Evolutionary conservation across 2,329 filamentous ascomycete species (phyloP).

Genomic region (Aspergillus sojae): DNA sequence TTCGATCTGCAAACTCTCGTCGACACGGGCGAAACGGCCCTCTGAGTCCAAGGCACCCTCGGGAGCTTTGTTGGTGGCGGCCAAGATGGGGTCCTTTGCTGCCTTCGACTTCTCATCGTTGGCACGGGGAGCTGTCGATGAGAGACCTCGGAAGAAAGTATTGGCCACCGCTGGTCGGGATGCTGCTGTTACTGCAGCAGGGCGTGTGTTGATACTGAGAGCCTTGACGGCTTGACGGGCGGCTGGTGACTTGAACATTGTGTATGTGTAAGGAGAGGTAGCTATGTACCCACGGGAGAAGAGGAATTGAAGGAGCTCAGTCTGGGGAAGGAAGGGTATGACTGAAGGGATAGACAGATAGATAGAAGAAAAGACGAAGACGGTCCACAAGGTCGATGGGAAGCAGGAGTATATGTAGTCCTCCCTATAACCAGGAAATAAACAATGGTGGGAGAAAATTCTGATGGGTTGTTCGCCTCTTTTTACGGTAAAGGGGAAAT

Average conservation of each 20-base stretch:
- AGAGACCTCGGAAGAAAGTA: constrained; percentile 31
- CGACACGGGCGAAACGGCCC: constrained; percentile 77
- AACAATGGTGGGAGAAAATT: constrained; percentile 1
- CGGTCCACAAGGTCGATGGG: not conserved
- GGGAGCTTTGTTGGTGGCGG: constrained; percentile 35
- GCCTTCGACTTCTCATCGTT: constrained; percentile 28
- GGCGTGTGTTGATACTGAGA: constrained; percentile 23
- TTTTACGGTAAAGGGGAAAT: constrained; percentile 13
- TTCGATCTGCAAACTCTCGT: constrained; percentile 74
- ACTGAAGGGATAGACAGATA: not conserved
- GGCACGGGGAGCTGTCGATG: constrained; percentile 29
- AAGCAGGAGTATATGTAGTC: constrained; percentile 8
- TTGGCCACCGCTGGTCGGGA: constrained; percentile 16
- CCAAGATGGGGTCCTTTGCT: constrained; percentile 28
- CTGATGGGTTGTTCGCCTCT: not conserved
- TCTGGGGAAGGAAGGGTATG: not conserved
- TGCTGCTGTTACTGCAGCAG: constrained; percentile 20
- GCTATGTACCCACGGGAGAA: not conserved
- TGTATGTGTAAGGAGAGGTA: not conserved
- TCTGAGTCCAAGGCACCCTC: constrained; percentile 48
- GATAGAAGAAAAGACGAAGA: not conserved
- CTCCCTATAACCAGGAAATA: not conserved
- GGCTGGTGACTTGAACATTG: constrained; percentile 34
- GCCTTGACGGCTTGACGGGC: constrained; percentile 31
- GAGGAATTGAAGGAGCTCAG: not conserved